Evolutionary conservation across 371 early-diverging fungal species (phyloP), one percentile per base, ranked within the genome.

Genomic region (Mucor velutinosus): DNA sequence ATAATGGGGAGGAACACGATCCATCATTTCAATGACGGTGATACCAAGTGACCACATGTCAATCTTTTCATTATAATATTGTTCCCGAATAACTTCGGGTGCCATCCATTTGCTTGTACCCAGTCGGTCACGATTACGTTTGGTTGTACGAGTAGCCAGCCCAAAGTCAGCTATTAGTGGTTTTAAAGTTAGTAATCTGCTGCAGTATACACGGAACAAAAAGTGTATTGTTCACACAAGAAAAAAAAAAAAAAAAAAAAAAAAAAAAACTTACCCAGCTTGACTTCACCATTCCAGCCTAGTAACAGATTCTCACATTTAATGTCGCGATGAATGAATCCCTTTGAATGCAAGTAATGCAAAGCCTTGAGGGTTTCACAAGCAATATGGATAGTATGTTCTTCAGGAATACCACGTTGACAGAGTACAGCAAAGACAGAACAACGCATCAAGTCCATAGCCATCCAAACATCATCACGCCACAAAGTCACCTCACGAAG

Each of bases 41-140:
- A 73, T 68, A 57, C 73, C 73, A 61, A 73, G 65, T 53, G 73
- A 73, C 73, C 73, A 73, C 73, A 73, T 73, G 66, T 73, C 73
- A 33, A 99, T 97, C 32, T 88, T 88, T 58, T 88, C 89, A 62
- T 87, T 86, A 80, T 99, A 95, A 60, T 89, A 91, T 60, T 90
- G 86, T 27, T 96, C 95, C 69, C 94, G 94, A 41, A 96, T 93
- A 88, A 99, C 97, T 84, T 97, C 97, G 56, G 93, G 95, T 21
- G 96, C 94, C 75, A 99, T 86, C 79, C 99, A 99, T 80, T 99
- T 99, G 72, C 95, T 82, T 3, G 99, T 99, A 25, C 99, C 99
- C 78, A 99, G 68, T 93, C 80, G 11, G 94, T 99, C 73, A 77
- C 84, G 61, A 93, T 90, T 82, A 87, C 89, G 68, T 58, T 67